phyloP scores from a whole-genome alignment of 345 rosid genomes.

The Bruguiera gymnorhiza region DNA sequence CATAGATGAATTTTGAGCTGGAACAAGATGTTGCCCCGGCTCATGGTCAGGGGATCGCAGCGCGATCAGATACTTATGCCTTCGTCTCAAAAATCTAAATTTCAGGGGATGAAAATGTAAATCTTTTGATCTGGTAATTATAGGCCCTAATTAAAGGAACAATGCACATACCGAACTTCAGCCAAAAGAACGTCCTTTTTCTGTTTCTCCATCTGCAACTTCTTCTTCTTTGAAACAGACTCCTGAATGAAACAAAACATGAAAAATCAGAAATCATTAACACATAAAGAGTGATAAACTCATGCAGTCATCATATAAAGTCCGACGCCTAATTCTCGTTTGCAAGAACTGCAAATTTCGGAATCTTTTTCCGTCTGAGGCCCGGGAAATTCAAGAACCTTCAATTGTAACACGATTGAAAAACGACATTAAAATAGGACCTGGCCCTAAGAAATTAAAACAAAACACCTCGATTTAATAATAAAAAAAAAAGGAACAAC shows the following conservation, averaged over 20 bases:
- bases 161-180: conserved; percentile 38
- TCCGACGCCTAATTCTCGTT: too few relatives aligned
- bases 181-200: conserved; percentile 36
- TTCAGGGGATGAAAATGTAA: background rate
- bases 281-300: background rate
- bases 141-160: background rate
- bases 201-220: conserved; percentile 30
- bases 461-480: too few relatives aligned
- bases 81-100: conserved; percentile 24
- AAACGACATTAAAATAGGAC: too few relatives aligned
- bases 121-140: background rate
- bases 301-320: too few relatives aligned
- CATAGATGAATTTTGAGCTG: conserved; percentile 1
- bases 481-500: background rate
- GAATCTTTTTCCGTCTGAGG: background rate
- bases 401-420: too few relatives aligned
- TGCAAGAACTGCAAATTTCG: too few relatives aligned
- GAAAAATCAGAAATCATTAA: conserved; percentile 11
- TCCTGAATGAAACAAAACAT: conserved; percentile 23
- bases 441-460: too few relatives aligned
- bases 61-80: conserved; percentile 10
- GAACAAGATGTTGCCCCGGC: background rate
- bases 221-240: conserved; percentile 37
- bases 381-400: background rate
- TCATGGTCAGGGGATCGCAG: background rate